Percentiles rank a stretch among this genome's conserved stretches.
phyloP scores from a whole-genome alignment of 192 early-diverging fungal genomes.

The Geranomyces michiganensis region DNA sequence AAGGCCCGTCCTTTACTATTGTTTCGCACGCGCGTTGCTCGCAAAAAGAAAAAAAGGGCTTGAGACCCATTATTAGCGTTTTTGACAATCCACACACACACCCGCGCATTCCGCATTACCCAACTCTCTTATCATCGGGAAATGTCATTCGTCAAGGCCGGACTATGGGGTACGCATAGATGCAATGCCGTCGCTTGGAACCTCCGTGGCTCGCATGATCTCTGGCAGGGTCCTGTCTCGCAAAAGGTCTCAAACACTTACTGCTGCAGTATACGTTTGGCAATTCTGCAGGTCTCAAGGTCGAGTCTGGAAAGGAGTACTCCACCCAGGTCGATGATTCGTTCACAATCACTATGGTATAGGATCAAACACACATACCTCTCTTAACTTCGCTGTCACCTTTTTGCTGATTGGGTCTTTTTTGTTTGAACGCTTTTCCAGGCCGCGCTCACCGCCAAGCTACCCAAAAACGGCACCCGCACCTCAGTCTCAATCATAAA shows the following conservation, averaged over 20 bases:
- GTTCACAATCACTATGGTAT: conserved; percentile 68
- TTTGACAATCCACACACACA: not conserved
- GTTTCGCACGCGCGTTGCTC: too few relatives aligned
- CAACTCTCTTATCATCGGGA: not conserved
- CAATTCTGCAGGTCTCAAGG: conserved; percentile 55
- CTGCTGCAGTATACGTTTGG: not conserved
- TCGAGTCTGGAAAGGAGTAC: conserved; percentile 74
- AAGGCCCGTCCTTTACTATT: too few relatives aligned
- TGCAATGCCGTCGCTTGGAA: not conserved
- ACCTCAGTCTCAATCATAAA: conserved; percentile 71
- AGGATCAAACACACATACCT: too few relatives aligned
- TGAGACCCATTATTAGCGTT: not conserved
- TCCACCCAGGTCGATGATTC: conserved; percentile 74
- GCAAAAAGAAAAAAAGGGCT: not conserved
- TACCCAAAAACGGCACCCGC: conserved; percentile 54
- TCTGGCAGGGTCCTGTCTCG: too few relatives aligned
- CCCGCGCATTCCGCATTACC: not conserved
- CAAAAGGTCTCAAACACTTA: too few relatives aligned
- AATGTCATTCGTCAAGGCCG: conserved; percentile 24
- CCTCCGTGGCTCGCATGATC: not conserved
- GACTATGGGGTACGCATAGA: conserved; percentile 15
- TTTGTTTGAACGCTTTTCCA: conserved; percentile 36
- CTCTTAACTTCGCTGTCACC: not conserved
- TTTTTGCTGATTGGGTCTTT: not conserved
- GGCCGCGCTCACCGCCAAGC: conserved; percentile 71